A percentile compares a stretch with the other conserved stretches of the same genome.
Evolutionary conservation across 148 eudicot species (phyloP).

Genomic region (Persicaria tinctoria): DNA sequence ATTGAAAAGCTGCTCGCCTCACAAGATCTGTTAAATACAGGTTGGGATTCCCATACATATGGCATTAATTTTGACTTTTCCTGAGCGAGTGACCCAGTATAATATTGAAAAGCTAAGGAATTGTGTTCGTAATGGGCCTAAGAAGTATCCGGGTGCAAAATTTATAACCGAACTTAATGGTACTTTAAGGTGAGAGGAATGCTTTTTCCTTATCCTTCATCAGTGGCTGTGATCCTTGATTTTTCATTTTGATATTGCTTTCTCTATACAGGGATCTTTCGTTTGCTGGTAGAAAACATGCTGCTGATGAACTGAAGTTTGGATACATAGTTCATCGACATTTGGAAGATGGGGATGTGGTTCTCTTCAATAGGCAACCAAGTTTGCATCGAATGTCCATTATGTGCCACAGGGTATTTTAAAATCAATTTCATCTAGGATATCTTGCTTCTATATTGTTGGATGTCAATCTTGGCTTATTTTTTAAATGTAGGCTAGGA

Average conservation of each 20-base stretch:
- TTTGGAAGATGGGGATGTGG: slow-evolving; percentile 89
- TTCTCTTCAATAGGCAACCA: slow-evolving; percentile 96
- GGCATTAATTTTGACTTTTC: slow-evolving; percentile 82
- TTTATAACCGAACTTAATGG: slow-evolving; percentile 56
- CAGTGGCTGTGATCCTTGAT: background rate
- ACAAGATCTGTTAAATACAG: slow-evolving; percentile 31
- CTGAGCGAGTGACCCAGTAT: slow-evolving; percentile 77
- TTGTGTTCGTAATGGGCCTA: slow-evolving; percentile 84
- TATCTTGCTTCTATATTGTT: background rate
- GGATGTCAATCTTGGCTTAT: background rate
- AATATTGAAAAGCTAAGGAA: slow-evolving; percentile 90
- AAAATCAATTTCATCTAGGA: background rate
- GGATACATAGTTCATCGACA: slow-evolving; percentile 88
- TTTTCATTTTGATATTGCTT: slow-evolving; percentile 10
- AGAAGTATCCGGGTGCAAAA: slow-evolving; percentile 93
- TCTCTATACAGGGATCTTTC: slow-evolving; percentile 48
- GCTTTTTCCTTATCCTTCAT: slow-evolving; percentile 6
- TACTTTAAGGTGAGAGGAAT: slow-evolving; percentile 40
- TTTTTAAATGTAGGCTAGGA: slow-evolving; percentile 55
- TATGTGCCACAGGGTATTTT: slow-evolving; percentile 84
- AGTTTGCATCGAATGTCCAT: slow-evolving; percentile 99
- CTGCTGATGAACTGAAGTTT: slow-evolving; percentile 78
- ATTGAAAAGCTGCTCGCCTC: background rate
- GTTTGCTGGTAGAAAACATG: slow-evolving; percentile 50
- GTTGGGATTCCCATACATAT: slow-evolving; percentile 82